These are phyloP conservation scores for Coemansia sp. DNA, from an alignment of 192 early-diverging fungal genomes.

Conservation along the genomic window DNA sequence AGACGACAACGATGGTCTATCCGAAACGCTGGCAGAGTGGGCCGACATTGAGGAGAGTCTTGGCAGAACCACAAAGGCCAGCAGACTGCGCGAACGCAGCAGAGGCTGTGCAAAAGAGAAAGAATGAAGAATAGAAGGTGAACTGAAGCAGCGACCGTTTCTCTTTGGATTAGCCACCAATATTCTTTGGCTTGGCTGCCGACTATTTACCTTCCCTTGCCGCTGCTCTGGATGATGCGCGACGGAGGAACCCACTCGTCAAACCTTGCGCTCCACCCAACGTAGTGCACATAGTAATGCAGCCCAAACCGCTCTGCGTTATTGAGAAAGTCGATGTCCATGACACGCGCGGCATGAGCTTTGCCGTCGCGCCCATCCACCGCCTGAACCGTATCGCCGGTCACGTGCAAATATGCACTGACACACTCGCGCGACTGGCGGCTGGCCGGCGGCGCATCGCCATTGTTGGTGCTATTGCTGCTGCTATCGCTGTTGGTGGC, in stretches of 20 bases:
- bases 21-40: conserved; percentile 23
- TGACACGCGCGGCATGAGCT: conserved; percentile 26
- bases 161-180: neutral
- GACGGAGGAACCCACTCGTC: conserved; percentile 52
- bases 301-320: conserved; percentile 26
- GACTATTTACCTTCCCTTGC: neutral
- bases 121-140: neutral
- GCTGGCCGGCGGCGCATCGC: neutral
- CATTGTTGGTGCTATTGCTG: too few relatives aligned
- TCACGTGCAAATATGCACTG: conserved; percentile 28
- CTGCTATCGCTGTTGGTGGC: neutral
- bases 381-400: conserved; percentile 11
- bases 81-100: conserved; percentile 13
- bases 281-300: conserved; percentile 48
- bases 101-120: conserved; percentile 6
- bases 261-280: conserved; percentile 38
- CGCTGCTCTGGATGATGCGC: conserved; percentile 27
- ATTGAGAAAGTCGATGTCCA: conserved; percentile 23
- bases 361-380: conserved; percentile 45
- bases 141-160: neutral
- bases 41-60: conserved; percentile 26
- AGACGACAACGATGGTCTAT: neutral
- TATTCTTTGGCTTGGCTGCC: neutral
- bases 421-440: conserved; percentile 21
- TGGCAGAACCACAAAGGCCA: conserved; percentile 25